Evolutionary conservation across 352 stramenopile genomes (phyloP).

Genomic region (Elongisporangium prolatum): DNA sequence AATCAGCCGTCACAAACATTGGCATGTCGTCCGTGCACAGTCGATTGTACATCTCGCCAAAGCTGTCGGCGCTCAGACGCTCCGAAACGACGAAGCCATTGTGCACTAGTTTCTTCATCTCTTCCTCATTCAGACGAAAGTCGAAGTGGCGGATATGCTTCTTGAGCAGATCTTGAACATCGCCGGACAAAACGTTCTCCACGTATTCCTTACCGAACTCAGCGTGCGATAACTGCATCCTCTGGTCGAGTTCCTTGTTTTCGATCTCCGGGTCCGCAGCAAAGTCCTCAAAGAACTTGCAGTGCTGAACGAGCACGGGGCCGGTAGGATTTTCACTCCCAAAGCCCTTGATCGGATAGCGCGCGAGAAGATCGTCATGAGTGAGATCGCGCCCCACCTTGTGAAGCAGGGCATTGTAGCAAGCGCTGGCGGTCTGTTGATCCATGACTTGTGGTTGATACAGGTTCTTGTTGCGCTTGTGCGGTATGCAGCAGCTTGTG

Average conservation of each 20-base stretch:
- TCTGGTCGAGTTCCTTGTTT: conserved; percentile 1
- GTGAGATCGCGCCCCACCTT: neutral
- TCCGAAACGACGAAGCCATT: conserved; percentile 14
- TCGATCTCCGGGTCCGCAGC: conserved; percentile 8
- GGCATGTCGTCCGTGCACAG: conserved; percentile 28
- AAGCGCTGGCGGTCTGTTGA: neutral
- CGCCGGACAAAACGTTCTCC: conserved; percentile 1
- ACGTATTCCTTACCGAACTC: conserved; percentile 1
- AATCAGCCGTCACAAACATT: conserved; percentile 26
- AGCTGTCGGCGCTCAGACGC: conserved; percentile 17
- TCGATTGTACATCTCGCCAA: conserved; percentile 22
- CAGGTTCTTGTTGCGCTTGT: neutral
- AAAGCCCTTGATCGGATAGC: neutral
- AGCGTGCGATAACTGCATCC: conserved; percentile 2
- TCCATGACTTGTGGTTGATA: neutral
- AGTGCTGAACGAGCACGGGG: neutral
- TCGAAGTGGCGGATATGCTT: conserved; percentile 13
- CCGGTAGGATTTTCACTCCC: neutral
- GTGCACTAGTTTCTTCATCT: conserved; percentile 12
- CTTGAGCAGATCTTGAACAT: conserved; percentile 9
- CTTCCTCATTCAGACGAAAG: conserved; percentile 11
- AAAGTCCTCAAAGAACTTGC: conserved; percentile 12
- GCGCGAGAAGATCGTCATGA: neutral
- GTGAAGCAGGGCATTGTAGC: neutral
- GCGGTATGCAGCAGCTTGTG: neutral